These are phyloP conservation scores for Epichloe hybrida DNA, from an alignment of 2,329 filamentous ascomycete species.

Conservation along the genomic window DNA sequence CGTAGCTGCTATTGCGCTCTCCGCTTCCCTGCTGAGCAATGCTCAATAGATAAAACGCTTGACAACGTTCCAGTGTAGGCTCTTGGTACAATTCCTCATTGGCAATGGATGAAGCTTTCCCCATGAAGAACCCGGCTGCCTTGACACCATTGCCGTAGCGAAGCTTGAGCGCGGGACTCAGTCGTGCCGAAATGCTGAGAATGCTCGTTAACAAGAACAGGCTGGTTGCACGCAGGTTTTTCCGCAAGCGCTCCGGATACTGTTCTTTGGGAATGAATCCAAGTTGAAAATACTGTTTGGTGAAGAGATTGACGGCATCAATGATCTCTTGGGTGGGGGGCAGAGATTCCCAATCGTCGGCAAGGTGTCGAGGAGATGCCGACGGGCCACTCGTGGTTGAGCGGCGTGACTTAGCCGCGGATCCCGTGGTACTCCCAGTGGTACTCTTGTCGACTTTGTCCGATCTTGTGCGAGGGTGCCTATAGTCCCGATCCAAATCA, in stretches of 20 bases:
- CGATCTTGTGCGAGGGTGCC: slow-evolving; percentile 37
- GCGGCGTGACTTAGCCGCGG: slow-evolving; percentile 22
- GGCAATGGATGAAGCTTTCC: slow-evolving; percentile 33
- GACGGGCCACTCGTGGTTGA: slow-evolving; percentile 18
- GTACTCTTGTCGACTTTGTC: slow-evolving; percentile 30
- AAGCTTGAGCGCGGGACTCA: slow-evolving; percentile 34
- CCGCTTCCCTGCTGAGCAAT: slow-evolving; percentile 46
- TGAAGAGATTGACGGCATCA: slow-evolving; percentile 40
- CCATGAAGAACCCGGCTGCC: slow-evolving; percentile 40
- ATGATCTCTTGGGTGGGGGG: slow-evolving; percentile 36
- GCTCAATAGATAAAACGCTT: slow-evolving; percentile 45
- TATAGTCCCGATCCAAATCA: slow-evolving; percentile 41
- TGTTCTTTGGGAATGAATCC: slow-evolving; percentile 43
- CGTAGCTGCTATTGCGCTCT: slow-evolving; percentile 38
- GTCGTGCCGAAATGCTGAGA: slow-evolving; percentile 41
- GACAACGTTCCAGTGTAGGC: slow-evolving; percentile 40
- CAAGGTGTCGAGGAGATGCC: slow-evolving; percentile 8
- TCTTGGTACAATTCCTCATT: slow-evolving; percentile 36
- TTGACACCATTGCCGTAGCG: slow-evolving; percentile 36
- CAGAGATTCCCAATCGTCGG: slow-evolving; percentile 35
- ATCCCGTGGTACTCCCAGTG: slow-evolving; percentile 24
- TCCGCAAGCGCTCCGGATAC: slow-evolving; percentile 33
- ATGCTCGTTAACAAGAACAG: slow-evolving; percentile 42
- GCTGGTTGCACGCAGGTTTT: slow-evolving; percentile 34
- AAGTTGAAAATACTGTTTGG: slow-evolving; percentile 42